Percentiles rank a stretch among this genome's conserved stretches.
phyloP scores from a whole-genome alignment of 2,329 filamentous ascomycete genomes.

The Phialophora tarda region DNA sequence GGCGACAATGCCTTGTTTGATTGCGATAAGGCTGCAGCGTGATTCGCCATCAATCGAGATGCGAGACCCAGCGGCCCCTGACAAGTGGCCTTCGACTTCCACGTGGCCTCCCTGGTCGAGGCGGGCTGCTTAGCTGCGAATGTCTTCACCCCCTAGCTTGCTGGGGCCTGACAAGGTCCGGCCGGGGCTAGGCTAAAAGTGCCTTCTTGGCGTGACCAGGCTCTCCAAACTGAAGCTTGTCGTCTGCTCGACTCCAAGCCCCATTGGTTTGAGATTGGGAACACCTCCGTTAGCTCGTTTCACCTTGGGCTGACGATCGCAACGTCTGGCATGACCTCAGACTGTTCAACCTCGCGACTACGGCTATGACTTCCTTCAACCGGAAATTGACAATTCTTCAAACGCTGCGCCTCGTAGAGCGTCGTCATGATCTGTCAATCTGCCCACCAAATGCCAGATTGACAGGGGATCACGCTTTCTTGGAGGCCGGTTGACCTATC shows the following conservation, averaged over 20 bases:
- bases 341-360: not conserved
- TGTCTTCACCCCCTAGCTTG: not conserved
- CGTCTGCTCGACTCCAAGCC: not conserved
- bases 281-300: slow-evolving; percentile 21
- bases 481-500: not conserved
- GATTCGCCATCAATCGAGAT: not conserved
- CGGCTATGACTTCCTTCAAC: slow-evolving; percentile 4
- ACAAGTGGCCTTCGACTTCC: slow-evolving; percentile 8
- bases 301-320: slow-evolving; percentile 18
- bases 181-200: not conserved
- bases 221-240: not conserved
- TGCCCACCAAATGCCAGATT: not conserved
- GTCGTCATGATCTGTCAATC: not conserved
- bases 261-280: slow-evolving; percentile 14
- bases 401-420: slow-evolving; percentile 5
- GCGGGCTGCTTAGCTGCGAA: not conserved
- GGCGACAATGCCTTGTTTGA: slow-evolving; percentile 2
- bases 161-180: not conserved
- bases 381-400: slow-evolving; percentile 4
- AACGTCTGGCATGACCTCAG: not conserved
- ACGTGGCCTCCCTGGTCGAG: slow-evolving; percentile 29
- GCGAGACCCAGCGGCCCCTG: slow-evolving; percentile 13
- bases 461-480: not conserved
- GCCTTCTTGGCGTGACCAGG: not conserved
- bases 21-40: slow-evolving; percentile 5